Conservation (phyloP, 164 flowering plant genomes). For the Piper betle region DNA sequence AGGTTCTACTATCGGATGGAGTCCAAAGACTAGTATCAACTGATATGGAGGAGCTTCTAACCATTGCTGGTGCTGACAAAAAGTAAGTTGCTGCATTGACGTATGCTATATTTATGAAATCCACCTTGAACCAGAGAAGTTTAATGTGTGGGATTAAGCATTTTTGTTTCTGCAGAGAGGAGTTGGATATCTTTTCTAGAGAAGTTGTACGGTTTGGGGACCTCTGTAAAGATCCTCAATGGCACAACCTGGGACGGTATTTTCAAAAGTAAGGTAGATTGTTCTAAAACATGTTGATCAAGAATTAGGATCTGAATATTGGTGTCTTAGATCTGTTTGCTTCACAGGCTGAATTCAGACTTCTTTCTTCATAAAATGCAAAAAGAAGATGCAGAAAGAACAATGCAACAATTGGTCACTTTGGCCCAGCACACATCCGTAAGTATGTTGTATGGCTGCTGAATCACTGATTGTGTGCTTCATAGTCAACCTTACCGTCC, state of each 20-base stretch:
- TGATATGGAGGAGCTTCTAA: conserved; percentile 63
- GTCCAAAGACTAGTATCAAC: conserved; percentile 58
- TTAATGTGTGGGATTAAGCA: not conserved
- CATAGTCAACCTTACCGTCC: not conserved
- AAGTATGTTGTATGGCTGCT: conserved; percentile 20
- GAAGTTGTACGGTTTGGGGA: conserved; percentile 91
- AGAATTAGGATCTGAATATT: not conserved
- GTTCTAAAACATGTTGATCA: not conserved
- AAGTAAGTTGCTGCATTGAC: conserved; percentile 27
- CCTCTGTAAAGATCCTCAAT: conserved; percentile 91
- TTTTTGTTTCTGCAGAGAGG: conserved; percentile 44
- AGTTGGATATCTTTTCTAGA: conserved; percentile 56
- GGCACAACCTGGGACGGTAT: conserved; percentile 83
- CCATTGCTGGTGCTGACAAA: conserved; percentile 84
- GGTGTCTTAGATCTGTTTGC: conserved; percentile 4
- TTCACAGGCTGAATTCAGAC: conserved; percentile 50
- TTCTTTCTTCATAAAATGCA: conserved; percentile 37
- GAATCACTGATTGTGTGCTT: not conserved
- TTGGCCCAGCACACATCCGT: conserved; percentile 79
- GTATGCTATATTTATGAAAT: not conserved
- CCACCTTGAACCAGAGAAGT: too few species aligned
- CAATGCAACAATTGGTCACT: conserved; percentile 52
- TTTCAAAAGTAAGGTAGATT: conserved; percentile 62
- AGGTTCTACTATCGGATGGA: conserved; percentile 69
- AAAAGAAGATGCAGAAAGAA: conserved; percentile 59